A percentile compares a stretch with the other conserved stretches of the same genome.
Conservation (phyloP, 306 rosid species). For the Biancaea sappan region DNA sequence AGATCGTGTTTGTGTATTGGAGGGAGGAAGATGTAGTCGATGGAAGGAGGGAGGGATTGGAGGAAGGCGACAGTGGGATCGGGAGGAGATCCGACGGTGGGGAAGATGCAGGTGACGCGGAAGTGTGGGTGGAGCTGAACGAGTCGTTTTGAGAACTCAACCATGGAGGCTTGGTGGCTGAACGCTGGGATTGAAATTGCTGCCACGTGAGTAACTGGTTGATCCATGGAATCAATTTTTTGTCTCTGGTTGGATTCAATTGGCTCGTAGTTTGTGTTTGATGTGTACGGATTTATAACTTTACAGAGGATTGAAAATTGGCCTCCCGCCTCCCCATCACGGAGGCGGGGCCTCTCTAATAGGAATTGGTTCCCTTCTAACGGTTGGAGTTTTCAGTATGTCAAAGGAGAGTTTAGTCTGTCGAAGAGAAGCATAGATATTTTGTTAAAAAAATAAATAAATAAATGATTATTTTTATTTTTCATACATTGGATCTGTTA, state of each 20-base stretch:
- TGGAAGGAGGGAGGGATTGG: conserved; percentile 20
- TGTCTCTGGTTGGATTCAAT: not conserved
- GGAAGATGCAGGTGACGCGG: conserved; percentile 36
- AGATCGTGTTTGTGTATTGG: conserved; percentile 11
- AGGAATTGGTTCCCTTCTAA: no score
- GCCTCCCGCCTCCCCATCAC: no score
- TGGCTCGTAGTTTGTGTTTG: not conserved
- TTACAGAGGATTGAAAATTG: no score
- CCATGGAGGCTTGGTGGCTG: conserved; percentile 34
- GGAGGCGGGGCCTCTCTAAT: no score
- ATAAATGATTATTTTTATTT: no score
- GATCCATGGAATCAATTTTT: not conserved
- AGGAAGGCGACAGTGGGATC: conserved; percentile 13
- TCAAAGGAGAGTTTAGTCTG: no score
- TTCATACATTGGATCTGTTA: no score
- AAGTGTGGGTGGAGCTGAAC: not conserved
- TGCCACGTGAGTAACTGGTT: conserved; percentile 3
- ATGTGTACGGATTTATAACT: no score
- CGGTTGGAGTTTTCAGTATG: no score
- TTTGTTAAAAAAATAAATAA: no score
- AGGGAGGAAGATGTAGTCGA: conserved; percentile 32
- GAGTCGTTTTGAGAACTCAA: conserved; percentile 28
- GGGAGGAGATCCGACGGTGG: conserved; percentile 30
- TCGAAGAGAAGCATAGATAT: no score
- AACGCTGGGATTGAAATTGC: conserved; percentile 28